A percentile compares a stretch with the other conserved stretches of the same genome.
These are phyloP conservation scores for Cyberlindnera bimundalis DNA, from an alignment of 805 yeast species.

Conservation along the genomic window DNA sequence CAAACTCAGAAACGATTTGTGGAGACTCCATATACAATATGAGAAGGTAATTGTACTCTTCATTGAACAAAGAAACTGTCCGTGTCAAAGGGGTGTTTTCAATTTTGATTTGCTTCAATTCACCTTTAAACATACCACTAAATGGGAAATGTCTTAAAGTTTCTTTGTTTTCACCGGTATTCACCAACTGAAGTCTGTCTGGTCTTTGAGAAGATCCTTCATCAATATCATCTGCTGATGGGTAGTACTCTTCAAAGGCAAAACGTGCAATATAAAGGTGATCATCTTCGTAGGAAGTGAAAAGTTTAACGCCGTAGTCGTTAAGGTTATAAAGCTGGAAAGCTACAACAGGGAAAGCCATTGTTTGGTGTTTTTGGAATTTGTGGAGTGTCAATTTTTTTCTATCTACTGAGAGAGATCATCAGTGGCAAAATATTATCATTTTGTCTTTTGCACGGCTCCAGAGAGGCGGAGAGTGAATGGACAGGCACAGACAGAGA, in stretches of 20 bases:
- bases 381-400: no score
- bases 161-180: constrained; percentile 5
- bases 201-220: constrained; percentile 25
- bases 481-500: no score
- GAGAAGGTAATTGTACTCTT: constrained; percentile 24
- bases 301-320: constrained; percentile 25
- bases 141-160: constrained; percentile 23
- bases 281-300: constrained; percentile 20
- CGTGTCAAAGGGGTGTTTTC: constrained; percentile 11
- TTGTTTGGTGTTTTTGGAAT: no score
- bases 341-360: constrained; percentile 20
- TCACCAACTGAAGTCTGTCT: constrained; percentile 15
- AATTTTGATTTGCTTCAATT: constrained; percentile 15
- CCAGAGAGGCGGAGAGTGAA: no score
- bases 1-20: constrained; percentile 4
- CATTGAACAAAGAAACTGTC: constrained; percentile 18
- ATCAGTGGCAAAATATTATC: no score
- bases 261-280: constrained; percentile 22
- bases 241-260: constrained; percentile 20
- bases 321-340: constrained; percentile 26
- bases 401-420: no score
- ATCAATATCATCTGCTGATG: constrained; percentile 14
- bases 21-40: constrained; percentile 18
- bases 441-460: no score
- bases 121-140: constrained; percentile 20